Evolutionary conservation across 768 basidiomycete species (phyloP).

Genomic region (Cytidiella melzeri): DNA sequence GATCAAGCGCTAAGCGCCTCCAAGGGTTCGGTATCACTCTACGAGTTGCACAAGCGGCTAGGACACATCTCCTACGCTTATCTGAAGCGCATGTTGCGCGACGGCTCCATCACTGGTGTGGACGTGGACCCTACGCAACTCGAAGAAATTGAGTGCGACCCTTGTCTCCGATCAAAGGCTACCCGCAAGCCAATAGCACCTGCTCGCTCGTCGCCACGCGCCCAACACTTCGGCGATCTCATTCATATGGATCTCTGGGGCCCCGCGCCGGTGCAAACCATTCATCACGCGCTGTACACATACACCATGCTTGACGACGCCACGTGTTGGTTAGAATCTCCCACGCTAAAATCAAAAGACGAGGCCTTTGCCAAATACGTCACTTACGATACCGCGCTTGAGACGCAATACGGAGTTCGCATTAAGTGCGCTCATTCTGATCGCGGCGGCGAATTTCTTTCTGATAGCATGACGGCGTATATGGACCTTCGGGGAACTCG

Average conservation of each 20-base stretch:
- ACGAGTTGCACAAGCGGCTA: not conserved
- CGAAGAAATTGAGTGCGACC: not conserved
- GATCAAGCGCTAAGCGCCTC: not conserved
- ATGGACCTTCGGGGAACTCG: constrained; percentile 13
- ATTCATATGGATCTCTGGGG: constrained; percentile 3
- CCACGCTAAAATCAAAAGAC: not conserved
- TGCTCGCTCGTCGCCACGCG: not conserved
- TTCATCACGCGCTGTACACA: not conserved
- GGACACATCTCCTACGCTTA: not conserved
- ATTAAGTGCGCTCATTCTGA: constrained; percentile 22
- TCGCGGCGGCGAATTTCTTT: constrained; percentile 20
- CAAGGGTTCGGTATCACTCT: not conserved
- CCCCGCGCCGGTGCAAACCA: not conserved
- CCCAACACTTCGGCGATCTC: not conserved
- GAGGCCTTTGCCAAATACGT: not conserved
- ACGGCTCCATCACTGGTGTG: not conserved
- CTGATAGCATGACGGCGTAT: constrained; percentile 11
- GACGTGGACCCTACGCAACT: not conserved
- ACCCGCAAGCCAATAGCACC: not conserved
- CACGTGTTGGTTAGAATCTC: not conserved
- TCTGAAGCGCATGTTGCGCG: not conserved
- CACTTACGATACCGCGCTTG: not conserved
- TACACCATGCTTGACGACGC: not conserved
- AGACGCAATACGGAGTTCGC: not conserved
- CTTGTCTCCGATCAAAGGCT: no score